Evolutionary conservation across 129 eudicot genomes (phyloP).

Genomic region (Flaveria trinervia): DNA sequence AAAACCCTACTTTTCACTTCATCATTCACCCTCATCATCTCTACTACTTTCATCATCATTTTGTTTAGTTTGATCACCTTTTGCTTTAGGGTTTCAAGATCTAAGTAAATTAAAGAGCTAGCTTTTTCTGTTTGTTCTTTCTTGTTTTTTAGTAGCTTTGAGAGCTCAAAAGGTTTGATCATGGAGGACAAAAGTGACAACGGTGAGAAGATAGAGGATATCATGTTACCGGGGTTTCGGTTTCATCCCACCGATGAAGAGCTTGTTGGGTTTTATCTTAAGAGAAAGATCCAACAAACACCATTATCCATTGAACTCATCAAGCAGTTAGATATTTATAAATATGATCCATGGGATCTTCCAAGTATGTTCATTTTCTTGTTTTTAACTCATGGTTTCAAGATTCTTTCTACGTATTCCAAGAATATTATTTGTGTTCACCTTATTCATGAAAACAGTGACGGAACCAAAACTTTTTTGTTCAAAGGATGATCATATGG

Average conservation of each 20-base stretch:
- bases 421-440: not conserved
- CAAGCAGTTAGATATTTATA: constrained; percentile 83
- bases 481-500: no score
- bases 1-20: constrained; percentile 30
- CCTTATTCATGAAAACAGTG: not conserved
- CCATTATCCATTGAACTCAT: constrained; percentile 94
- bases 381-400: constrained; percentile 14
- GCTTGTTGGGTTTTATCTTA: constrained; percentile 91
- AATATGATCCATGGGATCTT: constrained; percentile 98
- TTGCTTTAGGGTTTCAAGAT: constrained; percentile 30
- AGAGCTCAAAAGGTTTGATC: constrained; percentile 9
- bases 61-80: constrained; percentile 6
- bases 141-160: not conserved
- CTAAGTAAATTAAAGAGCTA: constrained; percentile 14
- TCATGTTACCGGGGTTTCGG: constrained; percentile 93
- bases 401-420: not conserved
- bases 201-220: constrained; percentile 61
- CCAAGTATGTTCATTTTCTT: constrained; percentile 54
- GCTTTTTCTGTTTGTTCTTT: constrained; percentile 2
- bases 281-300: constrained; percentile 76
- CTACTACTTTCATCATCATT: constrained; percentile 13
- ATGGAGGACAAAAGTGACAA: constrained; percentile 62
- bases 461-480: no score
- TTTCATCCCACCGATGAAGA: constrained; percentile 98
- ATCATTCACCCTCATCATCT: not conserved